These are phyloP conservation scores for Skeletonema menzelii DNA, from an alignment of 108 stramenopile genomes.

Conservation along the genomic window DNA sequence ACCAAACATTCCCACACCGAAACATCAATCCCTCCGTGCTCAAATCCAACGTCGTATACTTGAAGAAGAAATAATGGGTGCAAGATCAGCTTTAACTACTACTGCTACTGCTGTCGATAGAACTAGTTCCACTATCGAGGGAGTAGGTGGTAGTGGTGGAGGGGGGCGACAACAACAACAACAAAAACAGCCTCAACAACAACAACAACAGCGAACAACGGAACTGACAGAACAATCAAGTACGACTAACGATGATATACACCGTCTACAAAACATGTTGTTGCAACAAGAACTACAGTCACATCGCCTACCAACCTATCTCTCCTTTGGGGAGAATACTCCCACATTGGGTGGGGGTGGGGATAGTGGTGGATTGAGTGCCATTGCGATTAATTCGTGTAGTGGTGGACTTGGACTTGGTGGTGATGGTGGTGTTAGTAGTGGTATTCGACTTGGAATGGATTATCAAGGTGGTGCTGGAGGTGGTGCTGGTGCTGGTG, in stretches of 20 bases:
- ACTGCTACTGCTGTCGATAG: no score
- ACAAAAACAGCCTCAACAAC: no score
- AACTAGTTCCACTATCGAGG: no score
- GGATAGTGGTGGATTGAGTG: neutral
- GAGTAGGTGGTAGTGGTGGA: no score
- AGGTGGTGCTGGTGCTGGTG: no score
- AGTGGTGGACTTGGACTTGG: neutral
- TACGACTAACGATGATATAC: neutral
- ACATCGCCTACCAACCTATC: neutral
- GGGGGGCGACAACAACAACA: no score
- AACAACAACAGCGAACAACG: no score
- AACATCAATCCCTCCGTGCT: neutral
- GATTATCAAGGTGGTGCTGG: no score
- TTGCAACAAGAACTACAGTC: neutral
- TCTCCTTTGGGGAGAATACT: neutral
- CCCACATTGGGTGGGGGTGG: neutral
- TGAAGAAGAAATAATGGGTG: neutral
- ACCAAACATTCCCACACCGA: neutral
- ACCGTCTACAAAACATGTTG: neutral
- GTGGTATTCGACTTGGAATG: no score
- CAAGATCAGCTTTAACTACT: neutral
- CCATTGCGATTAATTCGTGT: no score
- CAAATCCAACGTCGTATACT: neutral
- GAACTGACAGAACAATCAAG: no score
- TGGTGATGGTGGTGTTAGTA: neutral